A percentile compares a stretch with the other conserved stretches of the same genome.
These are phyloP conservation scores for Russula vinacea DNA, from an alignment of 768 basidiomycete genomes.

Conservation along the genomic window DNA sequence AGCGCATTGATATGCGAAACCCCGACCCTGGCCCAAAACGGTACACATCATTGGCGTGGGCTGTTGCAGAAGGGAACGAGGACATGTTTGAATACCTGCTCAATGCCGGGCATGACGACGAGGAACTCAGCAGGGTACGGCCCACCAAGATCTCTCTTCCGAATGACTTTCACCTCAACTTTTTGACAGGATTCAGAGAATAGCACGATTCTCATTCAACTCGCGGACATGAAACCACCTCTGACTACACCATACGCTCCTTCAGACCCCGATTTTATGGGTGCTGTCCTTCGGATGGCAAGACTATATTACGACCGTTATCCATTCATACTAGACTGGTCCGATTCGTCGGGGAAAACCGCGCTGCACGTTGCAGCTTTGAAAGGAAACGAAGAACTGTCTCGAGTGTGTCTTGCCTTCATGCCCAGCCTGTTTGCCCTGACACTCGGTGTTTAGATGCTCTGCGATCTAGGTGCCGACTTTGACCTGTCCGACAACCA, in stretches of 20 bases:
- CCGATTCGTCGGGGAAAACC: slow-evolving; percentile 85
- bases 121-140: slow-evolving; percentile 84
- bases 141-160: background rate
- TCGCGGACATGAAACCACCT: slow-evolving; percentile 75
- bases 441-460: slow-evolving; percentile 53
- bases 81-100: slow-evolving; percentile 93
- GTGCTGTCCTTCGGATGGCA: slow-evolving; percentile 82
- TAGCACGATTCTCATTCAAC: slow-evolving; percentile 88
- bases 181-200: slow-evolving; percentile 76
- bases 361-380: slow-evolving; percentile 84
- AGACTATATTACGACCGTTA: slow-evolving; percentile 83
- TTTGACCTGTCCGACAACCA: slow-evolving; percentile 85
- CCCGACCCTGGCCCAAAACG: slow-evolving; percentile 72
- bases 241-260: slow-evolving; percentile 47
- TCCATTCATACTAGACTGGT: slow-evolving; percentile 87
- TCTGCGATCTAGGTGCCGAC: slow-evolving; percentile 89
- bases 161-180: slow-evolving; percentile 5
- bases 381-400: slow-evolving; percentile 87
- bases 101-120: slow-evolving; percentile 85
- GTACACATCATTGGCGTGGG: slow-evolving; percentile 89
- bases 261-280: slow-evolving; percentile 58
- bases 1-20: slow-evolving; percentile 87
- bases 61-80: slow-evolving; percentile 81
- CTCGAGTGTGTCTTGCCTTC: slow-evolving; percentile 54
- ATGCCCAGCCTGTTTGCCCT: slow-evolving; percentile 27